Base-by-base conservation (phyloP, 192 early-diverging fungal species). In the Paraglomus brasilianum region DNA sequence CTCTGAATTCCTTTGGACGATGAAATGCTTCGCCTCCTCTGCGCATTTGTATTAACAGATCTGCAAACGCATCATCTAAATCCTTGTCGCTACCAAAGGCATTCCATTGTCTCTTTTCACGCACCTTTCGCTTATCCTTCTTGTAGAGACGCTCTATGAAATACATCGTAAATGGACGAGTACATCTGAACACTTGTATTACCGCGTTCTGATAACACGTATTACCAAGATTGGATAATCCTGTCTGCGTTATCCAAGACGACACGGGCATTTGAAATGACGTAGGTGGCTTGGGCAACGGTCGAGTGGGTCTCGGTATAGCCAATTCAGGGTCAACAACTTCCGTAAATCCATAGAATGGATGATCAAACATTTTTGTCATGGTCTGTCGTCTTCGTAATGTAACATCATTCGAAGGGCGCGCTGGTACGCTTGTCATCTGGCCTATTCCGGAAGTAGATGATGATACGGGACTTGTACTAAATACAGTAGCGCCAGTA, bases 151-250 rank as follows among this genome's bases (percentile, higher is more conserved):
- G 89, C 39, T 82, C 83, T 78, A 86, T 70, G 75, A 92, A 92
- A 75, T 85, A 93, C 8, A 89, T 82, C 13, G 86, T 81, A 21
- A 93, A 79, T 5, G 89, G 88, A 5, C 80, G 72, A 0, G 92
- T 91, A 10, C 85, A 88, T 38, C 82, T 87, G 21, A 93, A 78
- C 59, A 88, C 91, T 66, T 93, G 92, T 51, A 93, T 83, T 42
- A 91, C 83, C 44, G 90, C 86, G 74, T 93, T 93, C 92, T 92
- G 92, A 70, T 85, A 93, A 64, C 92, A 93, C 5, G 92, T 93
- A 72, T 92, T 93, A 61, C 92, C 92, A 60, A 93, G 73, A 73
- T 93, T 93, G 43, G 84, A 87, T 70, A 93, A 69, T 30, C 92
- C 90, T 0, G 88, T 88, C 8, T 82, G 82, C 11, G 89, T 90